Evolutionary conservation across 768 basidiomycete genomes (phyloP).

Genomic region (Amanita thiersii): DNA sequence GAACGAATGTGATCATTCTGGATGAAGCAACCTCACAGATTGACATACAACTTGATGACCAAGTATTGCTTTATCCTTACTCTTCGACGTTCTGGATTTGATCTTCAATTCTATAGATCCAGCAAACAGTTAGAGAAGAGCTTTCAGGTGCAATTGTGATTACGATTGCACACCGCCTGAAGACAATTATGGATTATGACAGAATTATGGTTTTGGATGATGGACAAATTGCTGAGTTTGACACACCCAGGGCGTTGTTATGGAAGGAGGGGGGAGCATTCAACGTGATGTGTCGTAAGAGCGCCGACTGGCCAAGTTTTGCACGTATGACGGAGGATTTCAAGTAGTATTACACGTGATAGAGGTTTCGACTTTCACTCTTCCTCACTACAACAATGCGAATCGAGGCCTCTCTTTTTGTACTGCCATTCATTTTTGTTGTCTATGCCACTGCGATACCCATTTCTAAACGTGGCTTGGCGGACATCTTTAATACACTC

Average conservation of each 20-base stretch:
- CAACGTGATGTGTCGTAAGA: constrained; percentile 59
- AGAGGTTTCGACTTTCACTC: too few relatives aligned
- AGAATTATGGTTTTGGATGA: constrained; percentile 66
- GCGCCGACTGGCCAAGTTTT: constrained; percentile 43
- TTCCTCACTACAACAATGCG: too few relatives aligned
- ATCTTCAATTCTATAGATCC: constrained; percentile 36
- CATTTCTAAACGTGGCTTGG: too few relatives aligned
- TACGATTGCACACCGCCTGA: constrained; percentile 76
- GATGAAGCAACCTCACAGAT: constrained; percentile 78
- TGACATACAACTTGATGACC: constrained; percentile 60
- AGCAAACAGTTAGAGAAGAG: constrained; percentile 66
- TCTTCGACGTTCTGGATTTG: background rate
- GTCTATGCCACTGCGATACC: too few relatives aligned
- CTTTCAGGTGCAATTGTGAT: constrained; percentile 66
- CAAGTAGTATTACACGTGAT: constrained; percentile 5
- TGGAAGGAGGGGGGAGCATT: constrained; percentile 48
- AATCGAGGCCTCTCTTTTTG: too few relatives aligned
- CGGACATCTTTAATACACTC: too few relatives aligned
- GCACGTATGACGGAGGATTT: constrained; percentile 12
- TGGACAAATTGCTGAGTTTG: constrained; percentile 73
- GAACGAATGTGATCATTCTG: constrained; percentile 62
- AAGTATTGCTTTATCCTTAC: constrained; percentile 25
- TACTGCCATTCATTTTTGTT: too few relatives aligned
- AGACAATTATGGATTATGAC: constrained; percentile 72
- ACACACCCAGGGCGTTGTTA: constrained; percentile 52